A percentile compares a stretch with the other conserved stretches of the same genome.
Evolutionary conservation across 345 rosid genomes (phyloP).

Genomic region (Ricinus communis): DNA sequence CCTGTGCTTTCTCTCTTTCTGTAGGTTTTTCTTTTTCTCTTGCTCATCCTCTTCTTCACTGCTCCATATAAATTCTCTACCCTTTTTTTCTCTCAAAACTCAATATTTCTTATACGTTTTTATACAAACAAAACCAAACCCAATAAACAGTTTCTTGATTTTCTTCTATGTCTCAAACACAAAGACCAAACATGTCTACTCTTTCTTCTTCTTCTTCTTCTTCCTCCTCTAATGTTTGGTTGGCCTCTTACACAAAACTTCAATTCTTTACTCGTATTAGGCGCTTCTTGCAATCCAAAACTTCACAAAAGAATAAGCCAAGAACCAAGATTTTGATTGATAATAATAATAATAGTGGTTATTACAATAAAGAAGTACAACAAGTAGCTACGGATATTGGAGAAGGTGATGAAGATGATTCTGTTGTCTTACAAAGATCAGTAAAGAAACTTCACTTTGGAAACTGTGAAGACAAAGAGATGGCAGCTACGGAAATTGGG

Average conservation of each 20-base stretch:
- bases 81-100: background rate
- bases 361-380: background rate
- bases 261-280: slow-evolving; percentile 60
- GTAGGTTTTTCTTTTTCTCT: no score
- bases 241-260: slow-evolving; percentile 42
- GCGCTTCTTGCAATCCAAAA: slow-evolving; percentile 54
- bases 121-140: slow-evolving; percentile 18
- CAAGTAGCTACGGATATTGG: background rate
- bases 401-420: slow-evolving; percentile 25
- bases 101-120: slow-evolving; percentile 12
- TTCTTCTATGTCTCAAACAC: slow-evolving; percentile 33
- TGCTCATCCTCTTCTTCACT: background rate
- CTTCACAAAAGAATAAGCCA: slow-evolving; percentile 34
- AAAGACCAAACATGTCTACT: slow-evolving; percentile 36
- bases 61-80: background rate
- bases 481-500: slow-evolving; percentile 63
- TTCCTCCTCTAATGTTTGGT: slow-evolving; percentile 42
- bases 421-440: slow-evolving; percentile 59
- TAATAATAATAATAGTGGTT: background rate
- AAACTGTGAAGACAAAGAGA: slow-evolving; percentile 65
- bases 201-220: slow-evolving; percentile 35
- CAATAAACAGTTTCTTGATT: slow-evolving; percentile 17
- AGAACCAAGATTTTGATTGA: slow-evolving; percentile 2
- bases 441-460: slow-evolving; percentile 92
- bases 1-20: slow-evolving; percentile 22